Evolutionary conservation across 305 asterid genomes (phyloP).

Genomic region (Rubia peregrina): DNA sequence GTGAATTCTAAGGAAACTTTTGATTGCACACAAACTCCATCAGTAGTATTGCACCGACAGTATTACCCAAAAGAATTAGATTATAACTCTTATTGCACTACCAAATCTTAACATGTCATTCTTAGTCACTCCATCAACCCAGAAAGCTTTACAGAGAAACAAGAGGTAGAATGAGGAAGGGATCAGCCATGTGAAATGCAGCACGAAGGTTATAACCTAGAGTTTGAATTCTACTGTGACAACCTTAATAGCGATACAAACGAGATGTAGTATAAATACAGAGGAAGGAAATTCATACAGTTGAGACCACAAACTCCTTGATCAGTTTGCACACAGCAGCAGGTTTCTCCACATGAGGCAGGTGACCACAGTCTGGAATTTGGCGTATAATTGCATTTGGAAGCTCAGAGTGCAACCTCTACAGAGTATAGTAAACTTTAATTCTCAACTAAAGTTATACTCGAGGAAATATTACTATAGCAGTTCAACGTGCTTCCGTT

Average conservation of each 20-base stretch:
- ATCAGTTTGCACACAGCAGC: conserved; percentile 57
- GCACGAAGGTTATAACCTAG: background rate
- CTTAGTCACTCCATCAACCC: background rate
- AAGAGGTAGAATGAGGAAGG: too few species aligned
- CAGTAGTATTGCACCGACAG: background rate
- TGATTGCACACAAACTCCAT: too few species aligned
- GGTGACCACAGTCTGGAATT: conserved; percentile 80
- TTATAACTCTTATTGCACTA: background rate
- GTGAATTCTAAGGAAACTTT: too few species aligned
- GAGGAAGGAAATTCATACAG: background rate
- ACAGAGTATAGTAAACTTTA: conserved; percentile 10
- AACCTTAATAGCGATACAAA: too few species aligned
- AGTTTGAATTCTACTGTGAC: conserved; percentile 9
- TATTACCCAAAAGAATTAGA: too few species aligned
- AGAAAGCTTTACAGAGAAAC: background rate
- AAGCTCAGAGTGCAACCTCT: conserved; percentile 77
- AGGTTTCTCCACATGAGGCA: conserved; percentile 92
- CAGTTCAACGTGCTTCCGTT: background rate
- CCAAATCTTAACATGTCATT: background rate
- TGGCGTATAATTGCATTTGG: conserved; percentile 68
- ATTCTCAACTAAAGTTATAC: background rate
- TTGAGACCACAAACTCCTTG: conserved; percentile 28
- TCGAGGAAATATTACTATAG: background rate
- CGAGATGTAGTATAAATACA: background rate
- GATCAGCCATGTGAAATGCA: background rate